A percentile compares a stretch with the other conserved stretches of the same genome.
phyloP scores from a whole-genome alignment of 169 alveolate genomes.

The Cryptosporidium parvum region DNA sequence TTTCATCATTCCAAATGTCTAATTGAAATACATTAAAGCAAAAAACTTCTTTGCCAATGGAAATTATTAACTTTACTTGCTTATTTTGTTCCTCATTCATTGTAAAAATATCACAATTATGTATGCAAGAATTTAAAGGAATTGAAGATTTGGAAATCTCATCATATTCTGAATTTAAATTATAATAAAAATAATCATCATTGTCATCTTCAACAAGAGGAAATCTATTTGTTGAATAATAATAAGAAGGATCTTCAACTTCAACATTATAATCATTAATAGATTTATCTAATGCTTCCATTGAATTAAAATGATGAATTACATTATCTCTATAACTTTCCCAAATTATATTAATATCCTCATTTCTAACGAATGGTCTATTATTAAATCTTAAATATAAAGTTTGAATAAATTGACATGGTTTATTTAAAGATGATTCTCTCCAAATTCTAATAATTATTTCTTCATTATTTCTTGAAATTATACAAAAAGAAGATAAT shows the following conservation, averaged over 20 bases:
- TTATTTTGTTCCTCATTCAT: slow-evolving; percentile 29
- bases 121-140: slow-evolving; percentile 53
- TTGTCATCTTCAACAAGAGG: slow-evolving; percentile 18
- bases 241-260: slow-evolving; percentile 10
- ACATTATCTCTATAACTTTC: slow-evolving; percentile 16
- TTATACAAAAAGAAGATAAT: slow-evolving; percentile 15
- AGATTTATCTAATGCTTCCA: not conserved
- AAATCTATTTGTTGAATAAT: slow-evolving; percentile 41
- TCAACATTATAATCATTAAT: not conserved
- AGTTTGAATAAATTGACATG: slow-evolving; percentile 37
- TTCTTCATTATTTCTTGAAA: slow-evolving; percentile 7
- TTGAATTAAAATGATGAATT: not conserved
- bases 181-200: slow-evolving; percentile 14
- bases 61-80: slow-evolving; percentile 1
- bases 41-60: not conserved
- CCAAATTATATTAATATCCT: slow-evolving; percentile 24
- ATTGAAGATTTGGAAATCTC: slow-evolving; percentile 14
- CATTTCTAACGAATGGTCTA: not conserved
- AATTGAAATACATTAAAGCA: slow-evolving; percentile 35
- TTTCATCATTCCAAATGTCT: slow-evolving; percentile 48
- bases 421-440: slow-evolving; percentile 60
- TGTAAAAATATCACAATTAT: slow-evolving; percentile 4
- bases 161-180: not conserved
- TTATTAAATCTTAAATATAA: slow-evolving; percentile 13
- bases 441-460: slow-evolving; percentile 54